Evolutionary conservation across 1,284 basidiomycete species (phyloP), one percentile per base, ranked within the genome.

Genomic region (Austropuccinia psidii): DNA sequence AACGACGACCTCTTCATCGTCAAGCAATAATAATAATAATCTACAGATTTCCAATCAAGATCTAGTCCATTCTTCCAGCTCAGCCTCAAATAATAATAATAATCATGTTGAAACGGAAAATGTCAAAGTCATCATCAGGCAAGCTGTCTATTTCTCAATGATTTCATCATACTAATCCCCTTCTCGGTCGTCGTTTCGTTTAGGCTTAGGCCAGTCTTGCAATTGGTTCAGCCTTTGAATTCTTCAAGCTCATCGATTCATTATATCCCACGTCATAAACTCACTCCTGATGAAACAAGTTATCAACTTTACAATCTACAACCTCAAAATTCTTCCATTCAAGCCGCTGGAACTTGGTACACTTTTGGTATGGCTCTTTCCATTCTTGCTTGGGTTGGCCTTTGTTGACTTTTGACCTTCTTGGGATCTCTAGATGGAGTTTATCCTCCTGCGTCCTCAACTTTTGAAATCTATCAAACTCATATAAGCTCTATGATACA

Each of bases 401-500:
- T n/a, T n/a, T n/a, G n/a, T n/a, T n/a, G n/a, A n/a, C n/a, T n/a
- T n/a, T n/a, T 45, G 3, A 21, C 29, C 29, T 15, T 21, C 9
- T 19, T 6, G 6, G 7, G 17, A 37, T 24, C 2, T 7, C 29
- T 41, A 69, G 66, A 69, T 47, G 54, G 35, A 1, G 39, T 69
- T 27, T 54, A 69, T 58, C 21, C 66, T 8, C 66, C 52, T n/a
- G 43, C 66, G 15, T 8, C 29, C 17, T 57, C 39, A 27, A 69
- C 66, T 11, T 19, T 19, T n/a, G 54, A 69, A 19, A 69, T 69
- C 39, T 69, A 69, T 35, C 31, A 69, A 21, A 27, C 52, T 27
- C 52, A 69, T 35, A 21, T 86, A 43, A 78, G 81, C 0, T 83
- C 84, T 0, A 79, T 86, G n/a, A 83, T 86, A 0, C 78, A 81